Evolutionary conservation across 352 stramenopile species (phyloP), one percentile per base, ranked within the genome.

Genomic region (Thalassiosira oceanica): DNA sequence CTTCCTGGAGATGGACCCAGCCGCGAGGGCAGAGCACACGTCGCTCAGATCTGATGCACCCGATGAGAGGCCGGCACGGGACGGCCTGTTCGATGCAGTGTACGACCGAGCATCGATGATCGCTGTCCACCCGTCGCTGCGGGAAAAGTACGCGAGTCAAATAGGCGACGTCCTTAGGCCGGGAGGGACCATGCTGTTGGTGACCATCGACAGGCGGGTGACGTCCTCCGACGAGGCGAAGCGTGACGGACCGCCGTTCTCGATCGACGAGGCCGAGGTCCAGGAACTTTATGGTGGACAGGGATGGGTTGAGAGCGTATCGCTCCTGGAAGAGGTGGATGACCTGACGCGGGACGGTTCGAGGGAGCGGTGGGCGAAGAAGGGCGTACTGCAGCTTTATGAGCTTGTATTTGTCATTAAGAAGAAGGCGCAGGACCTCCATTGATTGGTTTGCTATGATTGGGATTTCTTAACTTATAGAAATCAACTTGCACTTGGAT

Each of bases 31-130:
- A 11, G 66, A 55, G 13, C 48, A 52, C 18, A 49, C 61, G 13
- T 41, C 36, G 8, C 13, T 24, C 2, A 36, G 27, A 26, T 13
- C 48, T 36, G 16, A 6, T 33, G 39, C 26, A n/a, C 3, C 26
- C 6, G 18, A 53, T 18, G 16, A 13, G 27, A 13, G 2, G 10
- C 21, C 24, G 3, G n/a, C n/a, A n/a, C n/a, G n/a, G n/a, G n/a
- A n/a, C n/a, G n/a, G n/a, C 26, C 55, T 44, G 24, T 84, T 90
- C 63, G 79, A 87, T 43, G 43, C 51, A 11, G 83, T 88, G 26
- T 87, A 64, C 29, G 83, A 90, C 70, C 73, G 83, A 29, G 83
- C 51, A 11, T 85, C 78, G 11, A 78, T 90, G 26, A 77, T 88
- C 24, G 83, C 79, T 10, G 88, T 90, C 57, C 21, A 87, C 15